Conservation (phyloP, 495 filamentous ascomycete species). For the Penicillium atrosanguineum region DNA sequence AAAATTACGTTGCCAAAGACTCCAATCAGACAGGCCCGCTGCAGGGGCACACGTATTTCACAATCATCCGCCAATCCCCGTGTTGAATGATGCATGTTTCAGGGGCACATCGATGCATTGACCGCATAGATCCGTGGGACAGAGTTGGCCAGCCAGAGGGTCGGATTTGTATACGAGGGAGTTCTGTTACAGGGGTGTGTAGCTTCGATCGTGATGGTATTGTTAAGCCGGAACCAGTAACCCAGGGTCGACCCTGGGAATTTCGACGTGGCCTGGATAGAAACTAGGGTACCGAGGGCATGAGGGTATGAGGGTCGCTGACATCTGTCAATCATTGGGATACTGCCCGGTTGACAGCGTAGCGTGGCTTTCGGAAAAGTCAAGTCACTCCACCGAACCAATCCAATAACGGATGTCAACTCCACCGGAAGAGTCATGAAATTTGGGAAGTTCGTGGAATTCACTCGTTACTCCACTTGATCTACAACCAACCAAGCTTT, state of each 20-base stretch:
- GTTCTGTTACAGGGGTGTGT: too few relatives aligned
- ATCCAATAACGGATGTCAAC: conserved; percentile 3
- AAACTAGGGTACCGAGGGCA: background rate
- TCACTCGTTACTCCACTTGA: conserved; percentile 9
- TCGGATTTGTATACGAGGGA: too few relatives aligned
- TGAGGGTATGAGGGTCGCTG: too few relatives aligned
- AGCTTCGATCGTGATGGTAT: background rate
- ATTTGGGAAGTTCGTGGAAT: background rate
- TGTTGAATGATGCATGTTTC: background rate
- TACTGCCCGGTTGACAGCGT: background rate
- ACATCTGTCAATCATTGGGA: too few relatives aligned
- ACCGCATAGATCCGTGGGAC: background rate
- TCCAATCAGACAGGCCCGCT: background rate
- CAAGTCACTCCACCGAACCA: background rate
- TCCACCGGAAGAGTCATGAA: background rate
- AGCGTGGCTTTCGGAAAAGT: too few relatives aligned
- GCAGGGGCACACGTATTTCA: background rate
- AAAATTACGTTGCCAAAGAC: background rate
- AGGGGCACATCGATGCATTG: background rate
- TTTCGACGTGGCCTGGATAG: background rate
- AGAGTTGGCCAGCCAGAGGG: background rate
- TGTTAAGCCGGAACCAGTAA: background rate
- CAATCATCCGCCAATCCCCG: background rate
- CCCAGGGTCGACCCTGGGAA: too few relatives aligned
- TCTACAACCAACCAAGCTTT: conserved; percentile 18